A percentile compares a stretch with the other conserved stretches of the same genome.
phyloP scores from a whole-genome alignment of 805 yeast species.

The Kazachstania taianensis region DNA sequence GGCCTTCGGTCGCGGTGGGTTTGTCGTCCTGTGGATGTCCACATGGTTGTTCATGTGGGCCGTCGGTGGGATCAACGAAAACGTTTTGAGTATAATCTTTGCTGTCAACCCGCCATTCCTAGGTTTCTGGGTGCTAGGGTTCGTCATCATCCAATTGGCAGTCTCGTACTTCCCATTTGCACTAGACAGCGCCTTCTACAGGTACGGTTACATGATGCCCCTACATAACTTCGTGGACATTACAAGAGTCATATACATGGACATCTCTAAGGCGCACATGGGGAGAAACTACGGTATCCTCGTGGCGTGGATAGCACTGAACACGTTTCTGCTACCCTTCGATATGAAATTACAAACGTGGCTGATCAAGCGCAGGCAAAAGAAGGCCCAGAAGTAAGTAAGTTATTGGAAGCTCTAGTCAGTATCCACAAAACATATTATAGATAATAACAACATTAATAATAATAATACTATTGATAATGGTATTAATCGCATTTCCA shows the following conservation, averaged over 20 bases:
- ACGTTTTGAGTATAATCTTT: constrained; percentile 41
- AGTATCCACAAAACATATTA: too few relatives aligned
- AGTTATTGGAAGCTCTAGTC: too few relatives aligned
- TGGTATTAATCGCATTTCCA: too few relatives aligned
- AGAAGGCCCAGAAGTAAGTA: too few relatives aligned
- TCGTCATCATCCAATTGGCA: constrained; percentile 59
- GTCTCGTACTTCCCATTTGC: constrained; percentile 61
- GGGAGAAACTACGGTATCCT: constrained; percentile 56
- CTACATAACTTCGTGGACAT: constrained; percentile 54
- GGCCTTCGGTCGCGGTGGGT: constrained; percentile 59
- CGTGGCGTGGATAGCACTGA: constrained; percentile 47
- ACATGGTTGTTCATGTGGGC: constrained; percentile 60
- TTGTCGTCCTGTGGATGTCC: constrained; percentile 63
- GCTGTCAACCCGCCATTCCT: constrained; percentile 48
- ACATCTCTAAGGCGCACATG: constrained; percentile 39
- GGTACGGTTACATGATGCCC: constrained; percentile 61
- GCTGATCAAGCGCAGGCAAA: too few relatives aligned
- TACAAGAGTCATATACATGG: constrained; percentile 46
- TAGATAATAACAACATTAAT: too few relatives aligned
- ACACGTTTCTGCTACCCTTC: constrained; percentile 35
- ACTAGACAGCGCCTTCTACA: constrained; percentile 42
- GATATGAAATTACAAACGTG: constrained; percentile 34
- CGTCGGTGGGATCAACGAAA: constrained; percentile 66
- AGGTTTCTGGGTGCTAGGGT: constrained; percentile 61
- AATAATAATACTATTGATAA: too few relatives aligned